Base-by-base conservation (phyloP, 2,329 filamentous ascomycete genomes). In the Fusarium domesticum region DNA sequence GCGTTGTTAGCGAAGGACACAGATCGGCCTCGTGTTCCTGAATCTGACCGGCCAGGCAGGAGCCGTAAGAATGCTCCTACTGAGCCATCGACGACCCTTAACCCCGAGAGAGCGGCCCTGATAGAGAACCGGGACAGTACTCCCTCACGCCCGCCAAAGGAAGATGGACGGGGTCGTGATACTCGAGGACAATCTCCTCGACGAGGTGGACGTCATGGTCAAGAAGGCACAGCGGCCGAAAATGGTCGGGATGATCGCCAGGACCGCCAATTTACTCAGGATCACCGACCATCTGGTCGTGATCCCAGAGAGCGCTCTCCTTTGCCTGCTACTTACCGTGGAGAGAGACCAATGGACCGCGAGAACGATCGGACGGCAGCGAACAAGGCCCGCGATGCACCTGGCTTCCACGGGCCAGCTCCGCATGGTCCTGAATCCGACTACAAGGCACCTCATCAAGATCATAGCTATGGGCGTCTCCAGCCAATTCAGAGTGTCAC, bases 391-490 rank as follows among this genome's bases (percentile, higher is more conserved):
- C 67, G 72, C 25, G 73, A 77, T 8, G 44, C 63, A 4, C 51
- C 61, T 11, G 44, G 51, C 58, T 45, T 78, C 69, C 59, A 70
- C 62, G 51, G 66, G 57, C 32, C 68, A 37, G 47, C 57, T 19
- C 45, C 55, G 8, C 62, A 63, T 5, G 70, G 70, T 31, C 61
- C 64, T 2, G 79, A 83, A 20, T 54, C 67, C 3, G 77, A 81
- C 35, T 73, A 78, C 53, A 70, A 71, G 30, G 69, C 73, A 16
- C 70, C 68, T 42, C 74, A 78, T 48, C 75, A 81, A 51, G 81
- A 85, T 60, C 76, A 78, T 14, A 81, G 78, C 43, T 84, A 84
- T 54, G 81, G 81, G 19, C 77, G 81, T 2, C 69, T 85, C 37
- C 83, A 80, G 49, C 67, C 75, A 2, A 72, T 76, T 38, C 69